These are phyloP conservation scores for Xerocomus nothofagi DNA, from an alignment of 1,284 basidiomycete genomes.

Conservation along the genomic window DNA sequence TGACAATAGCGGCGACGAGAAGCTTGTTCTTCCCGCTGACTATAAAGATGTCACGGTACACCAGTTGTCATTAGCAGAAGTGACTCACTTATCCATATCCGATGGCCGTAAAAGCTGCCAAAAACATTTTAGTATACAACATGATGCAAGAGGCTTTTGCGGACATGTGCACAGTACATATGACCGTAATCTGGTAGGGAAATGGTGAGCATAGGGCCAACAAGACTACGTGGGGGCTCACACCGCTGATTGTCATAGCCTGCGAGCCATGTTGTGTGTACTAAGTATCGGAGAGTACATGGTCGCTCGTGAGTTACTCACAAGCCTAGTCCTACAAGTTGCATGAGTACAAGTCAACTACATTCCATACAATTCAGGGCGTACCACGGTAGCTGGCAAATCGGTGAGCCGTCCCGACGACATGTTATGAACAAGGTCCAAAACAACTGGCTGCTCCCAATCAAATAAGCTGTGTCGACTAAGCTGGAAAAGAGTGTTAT, in stretches of 20 bases:
- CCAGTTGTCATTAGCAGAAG: background rate
- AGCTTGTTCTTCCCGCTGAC: slow-evolving; percentile 15
- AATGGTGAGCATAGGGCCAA: slow-evolving; percentile 1
- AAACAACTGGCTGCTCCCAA: slow-evolving; percentile 8
- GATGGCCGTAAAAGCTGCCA: slow-evolving; percentile 16
- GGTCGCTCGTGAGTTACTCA: slow-evolving; percentile 1
- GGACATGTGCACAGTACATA: slow-evolving; percentile 10
- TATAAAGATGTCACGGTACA: background rate
- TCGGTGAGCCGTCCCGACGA: background rate
- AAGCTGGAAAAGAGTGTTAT: background rate
- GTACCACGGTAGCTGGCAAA: slow-evolving; percentile 13
- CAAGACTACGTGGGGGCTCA: background rate
- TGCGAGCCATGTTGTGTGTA: background rate
- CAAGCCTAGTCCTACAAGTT: slow-evolving; percentile 11
- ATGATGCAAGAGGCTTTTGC: background rate
- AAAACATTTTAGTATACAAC: background rate
- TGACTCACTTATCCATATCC: slow-evolving; percentile 19
- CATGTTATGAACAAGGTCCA: slow-evolving; percentile 12
- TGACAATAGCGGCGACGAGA: slow-evolving; percentile 11
- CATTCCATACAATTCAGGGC: background rate
- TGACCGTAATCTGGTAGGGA: background rate
- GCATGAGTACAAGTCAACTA: background rate
- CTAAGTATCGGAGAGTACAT: background rate
- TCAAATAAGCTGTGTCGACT: slow-evolving; percentile 5
- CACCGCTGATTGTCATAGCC: slow-evolving; percentile 3